These are phyloP conservation scores for Ilyonectria mors-panacis DNA, from an alignment of 2,329 filamentous ascomycete species.

Conservation along the genomic window DNA sequence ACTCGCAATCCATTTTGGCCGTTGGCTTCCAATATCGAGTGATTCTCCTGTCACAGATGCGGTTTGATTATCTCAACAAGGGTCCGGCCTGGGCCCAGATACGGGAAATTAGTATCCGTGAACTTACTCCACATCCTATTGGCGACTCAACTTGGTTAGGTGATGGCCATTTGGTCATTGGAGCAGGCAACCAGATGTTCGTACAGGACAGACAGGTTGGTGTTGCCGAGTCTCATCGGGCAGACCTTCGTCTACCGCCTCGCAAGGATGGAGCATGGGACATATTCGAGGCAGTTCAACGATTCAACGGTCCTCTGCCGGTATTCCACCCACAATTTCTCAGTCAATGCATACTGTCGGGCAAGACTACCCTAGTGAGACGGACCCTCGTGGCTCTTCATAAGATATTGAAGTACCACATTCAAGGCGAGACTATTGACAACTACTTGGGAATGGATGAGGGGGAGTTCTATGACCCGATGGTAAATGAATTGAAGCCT, in stretches of 20 bases:
- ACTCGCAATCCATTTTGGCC: slow-evolving; percentile 89
- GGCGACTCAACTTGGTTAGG: slow-evolving; percentile 94
- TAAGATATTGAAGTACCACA: slow-evolving; percentile 84
- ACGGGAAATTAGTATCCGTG: slow-evolving; percentile 84
- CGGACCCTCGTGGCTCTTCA: slow-evolving; percentile 80
- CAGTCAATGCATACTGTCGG: slow-evolving; percentile 86
- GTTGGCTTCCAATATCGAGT: slow-evolving; percentile 94
- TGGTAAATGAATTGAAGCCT: slow-evolving; percentile 37
- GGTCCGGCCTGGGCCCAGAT: slow-evolving; percentile 92
- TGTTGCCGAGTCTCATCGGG: slow-evolving; percentile 71
- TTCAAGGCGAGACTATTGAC: slow-evolving; percentile 85
- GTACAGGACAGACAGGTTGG: slow-evolving; percentile 84
- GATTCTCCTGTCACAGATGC: slow-evolving; percentile 85
- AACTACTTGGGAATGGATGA: slow-evolving; percentile 78
- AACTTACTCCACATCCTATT: slow-evolving; percentile 89
- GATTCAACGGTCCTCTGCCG: slow-evolving; percentile 88
- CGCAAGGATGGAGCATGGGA: slow-evolving; percentile 71
- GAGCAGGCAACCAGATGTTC: slow-evolving; percentile 92
- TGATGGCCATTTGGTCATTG: slow-evolving; percentile 87
- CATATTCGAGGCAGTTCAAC: slow-evolving; percentile 85
- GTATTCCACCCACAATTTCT: slow-evolving; percentile 94
- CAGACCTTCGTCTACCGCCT: slow-evolving; percentile 64
- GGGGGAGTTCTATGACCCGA: slow-evolving; percentile 69
- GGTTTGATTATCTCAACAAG: slow-evolving; percentile 91
- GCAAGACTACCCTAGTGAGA: slow-evolving; percentile 81